Evolutionary conservation across 2,329 filamentous ascomycete genomes (phyloP), one percentile per base, ranked within the genome.

Genomic region (Aspergillus japonicus): DNA sequence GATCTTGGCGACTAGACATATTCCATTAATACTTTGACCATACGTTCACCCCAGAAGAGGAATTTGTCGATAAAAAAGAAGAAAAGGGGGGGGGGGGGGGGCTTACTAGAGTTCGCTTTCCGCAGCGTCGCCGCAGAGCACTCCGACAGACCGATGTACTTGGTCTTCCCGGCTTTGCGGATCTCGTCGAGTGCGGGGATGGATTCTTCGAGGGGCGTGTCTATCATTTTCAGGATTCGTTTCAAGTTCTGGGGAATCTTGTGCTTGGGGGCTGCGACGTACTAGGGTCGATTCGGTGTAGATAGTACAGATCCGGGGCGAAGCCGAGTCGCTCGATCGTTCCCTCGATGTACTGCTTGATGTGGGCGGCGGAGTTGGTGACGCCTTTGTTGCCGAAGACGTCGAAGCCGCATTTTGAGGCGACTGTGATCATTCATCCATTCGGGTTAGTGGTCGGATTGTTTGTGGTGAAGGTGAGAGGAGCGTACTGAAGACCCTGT

Each of bases 281-380:
- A 80, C 78, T 76, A 0, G 77, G 78, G 53, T 81, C 78, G 39
- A 81, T 80, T 2, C 78, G 71, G 54, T 80, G 77, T 2, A 80
- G 69, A 50, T 79, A 79, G 58, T 81, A 81, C 4, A 80, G 68
- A 52, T 81, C 79, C 6, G 80, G 80, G 0, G 79, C 53, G 49
- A 81, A 82, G 0, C 81, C 80, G 0, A 82, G 73, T 61, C 81
- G 68, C 56, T 82, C 76, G 48, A 82, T 82, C 0, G 80, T 81
- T 11, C 79, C 80, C 3, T 82, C 79, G 26, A 82, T 81, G 60
- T 82, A 82, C 44, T 71, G 57, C 62, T 78, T 77, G 63, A 82
- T 82, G 50, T 82, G 80, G 0, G 73, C 58, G 1, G 80, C 70
- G 3, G 76, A 79, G 63, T 82, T 82, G 51, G 78, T 81, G 31